These are phyloP conservation scores for Adiantum capillusveneris DNA, from an alignment of 75 land plant genomes.

Conservation along the genomic window DNA sequence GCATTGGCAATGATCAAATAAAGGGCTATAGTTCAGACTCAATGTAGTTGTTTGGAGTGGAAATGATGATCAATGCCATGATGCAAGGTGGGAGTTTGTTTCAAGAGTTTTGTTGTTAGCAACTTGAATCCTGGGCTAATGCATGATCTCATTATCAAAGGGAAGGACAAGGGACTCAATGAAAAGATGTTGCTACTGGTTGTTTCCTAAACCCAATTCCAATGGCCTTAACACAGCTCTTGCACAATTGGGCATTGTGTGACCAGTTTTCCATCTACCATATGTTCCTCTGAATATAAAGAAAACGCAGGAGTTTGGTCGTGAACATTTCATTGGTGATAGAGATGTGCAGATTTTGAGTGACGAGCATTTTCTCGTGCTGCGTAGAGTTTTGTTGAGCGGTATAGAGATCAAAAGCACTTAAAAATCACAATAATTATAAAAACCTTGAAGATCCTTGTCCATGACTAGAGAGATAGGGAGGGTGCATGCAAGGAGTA, in stretches of 20 bases:
- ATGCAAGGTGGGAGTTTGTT: slow-evolving; percentile 73
- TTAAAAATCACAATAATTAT: no score
- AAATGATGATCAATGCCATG: slow-evolving; percentile 82
- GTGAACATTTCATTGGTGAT: slow-evolving; percentile 68
- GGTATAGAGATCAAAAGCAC: no score
- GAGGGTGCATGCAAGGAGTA: no score
- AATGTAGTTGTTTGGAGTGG: slow-evolving; percentile 77
- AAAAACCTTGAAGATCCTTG: no score
- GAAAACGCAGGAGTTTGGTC: slow-evolving; percentile 62
- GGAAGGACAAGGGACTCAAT: slow-evolving; percentile 42
- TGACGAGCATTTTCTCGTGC: slow-evolving; percentile 60
- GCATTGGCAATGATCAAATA: slow-evolving; percentile 65
- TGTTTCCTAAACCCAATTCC: slow-evolving; percentile 75
- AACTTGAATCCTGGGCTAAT: slow-evolving; percentile 69
- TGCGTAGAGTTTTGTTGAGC: no score
- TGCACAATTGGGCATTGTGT: slow-evolving; percentile 71
- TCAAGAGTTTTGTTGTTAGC: slow-evolving; percentile 70
- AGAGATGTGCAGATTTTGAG: slow-evolving; percentile 58
- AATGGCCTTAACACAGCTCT: slow-evolving; percentile 82
- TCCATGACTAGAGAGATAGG: no score
- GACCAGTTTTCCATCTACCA: slow-evolving; percentile 70
- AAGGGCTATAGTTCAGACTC: slow-evolving; percentile 35
- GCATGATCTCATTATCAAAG: slow-evolving; percentile 49
- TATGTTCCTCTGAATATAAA: slow-evolving; percentile 52
- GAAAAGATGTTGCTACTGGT: slow-evolving; percentile 63